Conservation (phyloP, 2,329 filamentous ascomycete species). For the Exophiala dermatitidis region DNA sequence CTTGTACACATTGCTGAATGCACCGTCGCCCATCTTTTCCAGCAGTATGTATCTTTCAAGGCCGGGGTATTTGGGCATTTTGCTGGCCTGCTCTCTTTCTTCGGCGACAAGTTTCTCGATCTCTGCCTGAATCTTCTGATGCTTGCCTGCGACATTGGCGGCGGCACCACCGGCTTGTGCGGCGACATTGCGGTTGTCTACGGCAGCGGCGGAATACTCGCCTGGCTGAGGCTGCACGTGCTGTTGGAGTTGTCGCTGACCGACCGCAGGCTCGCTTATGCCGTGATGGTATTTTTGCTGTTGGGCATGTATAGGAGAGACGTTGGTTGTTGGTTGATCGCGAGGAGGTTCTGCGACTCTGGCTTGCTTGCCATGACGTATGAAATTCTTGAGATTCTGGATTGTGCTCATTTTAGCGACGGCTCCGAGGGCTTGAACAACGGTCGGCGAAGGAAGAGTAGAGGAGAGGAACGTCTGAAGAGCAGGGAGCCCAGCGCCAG, state of each 20-base stretch:
- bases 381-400: slow-evolving; percentile 95
- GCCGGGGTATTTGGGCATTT: slow-evolving; percentile 78
- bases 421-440: background rate
- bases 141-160: slow-evolving; percentile 55
- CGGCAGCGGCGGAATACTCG: slow-evolving; percentile 57
- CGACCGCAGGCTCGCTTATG: slow-evolving; percentile 55
- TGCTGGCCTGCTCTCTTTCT: slow-evolving; percentile 77
- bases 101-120: slow-evolving; percentile 83
- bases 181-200: slow-evolving; percentile 55
- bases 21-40: slow-evolving; percentile 98
- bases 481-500: background rate
- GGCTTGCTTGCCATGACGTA: slow-evolving; percentile 95
- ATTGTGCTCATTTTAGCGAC: slow-evolving; percentile 57
- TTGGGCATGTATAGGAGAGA: slow-evolving; percentile 58
- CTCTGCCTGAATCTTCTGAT: slow-evolving; percentile 56
- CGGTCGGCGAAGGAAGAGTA: background rate
- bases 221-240: slow-evolving; percentile 40
- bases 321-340: slow-evolving; percentile 55
- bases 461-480: background rate
- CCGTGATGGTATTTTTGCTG: slow-evolving; percentile 49
- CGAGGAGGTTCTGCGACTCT: slow-evolving; percentile 56
- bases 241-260: slow-evolving; percentile 44
- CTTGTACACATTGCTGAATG: slow-evolving; percentile 97
- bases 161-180: slow-evolving; percentile 62
- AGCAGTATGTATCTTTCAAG: slow-evolving; percentile 77